A percentile compares a stretch with the other conserved stretches of the same genome.
Conservation (phyloP, 2,329 filamentous ascomycete genomes). For the Aspergillus ruber region DNA sequence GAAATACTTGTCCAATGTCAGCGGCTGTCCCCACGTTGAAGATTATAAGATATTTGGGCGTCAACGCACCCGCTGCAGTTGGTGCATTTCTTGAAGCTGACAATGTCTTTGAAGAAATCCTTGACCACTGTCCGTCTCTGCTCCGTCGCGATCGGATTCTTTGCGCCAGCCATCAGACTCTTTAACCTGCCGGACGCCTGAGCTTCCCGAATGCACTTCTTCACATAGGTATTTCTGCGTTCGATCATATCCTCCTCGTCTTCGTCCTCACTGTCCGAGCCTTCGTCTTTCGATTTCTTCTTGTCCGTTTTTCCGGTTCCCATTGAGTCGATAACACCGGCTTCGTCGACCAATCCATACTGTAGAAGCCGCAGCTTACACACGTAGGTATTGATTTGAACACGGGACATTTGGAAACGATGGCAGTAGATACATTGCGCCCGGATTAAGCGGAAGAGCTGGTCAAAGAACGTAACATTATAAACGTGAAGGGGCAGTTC, state of each 20-base stretch:
- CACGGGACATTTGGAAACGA: constrained; percentile 70
- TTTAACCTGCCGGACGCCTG: constrained; percentile 41
- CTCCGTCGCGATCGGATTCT: constrained; percentile 78
- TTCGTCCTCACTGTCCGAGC: constrained; percentile 60
- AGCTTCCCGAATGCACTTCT: constrained; percentile 60
- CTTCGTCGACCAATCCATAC: constrained; percentile 70
- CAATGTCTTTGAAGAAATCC: constrained; percentile 71
- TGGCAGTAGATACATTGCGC: constrained; percentile 90
- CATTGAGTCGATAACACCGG: constrained; percentile 51
- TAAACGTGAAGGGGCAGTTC: constrained; percentile 90
- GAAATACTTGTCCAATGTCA: constrained; percentile 53
- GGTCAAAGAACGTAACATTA: constrained; percentile 94
- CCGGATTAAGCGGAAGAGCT: constrained; percentile 75
- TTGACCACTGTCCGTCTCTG: constrained; percentile 70
- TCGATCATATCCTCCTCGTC: constrained; percentile 46
- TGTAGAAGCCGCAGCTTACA: constrained; percentile 84
- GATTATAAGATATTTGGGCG: background rate
- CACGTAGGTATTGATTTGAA: constrained; percentile 68
- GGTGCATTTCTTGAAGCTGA: constrained; percentile 62
- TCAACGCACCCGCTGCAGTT: constrained; percentile 50
- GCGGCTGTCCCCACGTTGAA: background rate
- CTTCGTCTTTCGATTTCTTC: constrained; percentile 45
- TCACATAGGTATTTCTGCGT: constrained; percentile 63
- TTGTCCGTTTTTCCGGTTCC: constrained; percentile 39
- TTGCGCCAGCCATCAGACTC: constrained; percentile 47